Evolutionary conservation across 2,329 filamentous ascomycete species (phyloP).

Genomic region (Clarireedia homoeocarpa): DNA sequence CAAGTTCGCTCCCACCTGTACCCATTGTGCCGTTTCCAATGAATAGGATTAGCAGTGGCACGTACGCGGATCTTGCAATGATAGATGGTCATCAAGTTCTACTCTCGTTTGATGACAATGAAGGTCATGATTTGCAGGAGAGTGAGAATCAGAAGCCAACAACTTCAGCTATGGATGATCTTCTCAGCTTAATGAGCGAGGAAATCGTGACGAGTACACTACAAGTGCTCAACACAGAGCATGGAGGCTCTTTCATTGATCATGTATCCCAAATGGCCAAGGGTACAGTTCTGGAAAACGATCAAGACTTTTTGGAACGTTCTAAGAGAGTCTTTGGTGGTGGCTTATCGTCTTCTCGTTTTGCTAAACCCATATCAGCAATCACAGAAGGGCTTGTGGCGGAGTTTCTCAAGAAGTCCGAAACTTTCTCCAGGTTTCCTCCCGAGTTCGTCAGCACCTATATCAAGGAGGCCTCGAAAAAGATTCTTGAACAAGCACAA

Average conservation of each 20-base stretch:
- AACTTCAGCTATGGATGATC: conserved; percentile 1
- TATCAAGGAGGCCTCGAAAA: conserved; percentile 3
- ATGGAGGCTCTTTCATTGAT: conserved; percentile 8
- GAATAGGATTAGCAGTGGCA: conserved; percentile 10
- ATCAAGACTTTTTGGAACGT: conserved; percentile 6
- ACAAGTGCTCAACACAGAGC: neutral
- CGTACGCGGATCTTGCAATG: conserved; percentile 6
- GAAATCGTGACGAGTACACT: conserved; percentile 2
- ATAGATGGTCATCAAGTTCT: conserved; percentile 5
- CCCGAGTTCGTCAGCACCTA: neutral
- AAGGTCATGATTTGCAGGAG: neutral
- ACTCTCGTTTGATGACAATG: conserved; percentile 8
- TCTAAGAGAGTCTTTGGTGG: conserved; percentile 6
- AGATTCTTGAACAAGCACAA: conserved; percentile 7
- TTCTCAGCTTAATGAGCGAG: conserved; percentile 5
- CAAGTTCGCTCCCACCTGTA: neutral
- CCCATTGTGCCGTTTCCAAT: neutral
- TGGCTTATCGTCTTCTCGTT: conserved; percentile 8
- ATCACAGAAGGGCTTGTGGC: conserved; percentile 3
- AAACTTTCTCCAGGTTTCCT: conserved; percentile 2
- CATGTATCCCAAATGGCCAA: conserved; percentile 3
- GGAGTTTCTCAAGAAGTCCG: neutral
- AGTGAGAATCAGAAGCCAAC: neutral
- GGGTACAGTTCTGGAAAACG: neutral
- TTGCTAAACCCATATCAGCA: conserved; percentile 1